These are phyloP conservation scores for Lactarius hengduanensis DNA, from an alignment of 768 basidiomycete species.

Conservation along the genomic window DNA sequence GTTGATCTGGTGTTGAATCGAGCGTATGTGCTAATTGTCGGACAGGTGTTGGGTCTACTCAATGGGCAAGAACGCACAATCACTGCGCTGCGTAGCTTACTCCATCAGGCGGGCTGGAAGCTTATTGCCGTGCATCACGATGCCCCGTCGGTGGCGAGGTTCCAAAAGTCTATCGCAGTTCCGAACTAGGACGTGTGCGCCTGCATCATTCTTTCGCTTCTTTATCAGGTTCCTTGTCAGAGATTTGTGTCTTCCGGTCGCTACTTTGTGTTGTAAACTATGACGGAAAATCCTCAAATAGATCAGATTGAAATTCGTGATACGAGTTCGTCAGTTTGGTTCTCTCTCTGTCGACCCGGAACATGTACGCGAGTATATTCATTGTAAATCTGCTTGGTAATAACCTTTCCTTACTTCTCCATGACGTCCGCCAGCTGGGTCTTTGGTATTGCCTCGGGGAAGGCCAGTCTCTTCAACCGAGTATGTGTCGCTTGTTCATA, in stretches of 20 bases:
- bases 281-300: not conserved
- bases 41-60: not conserved
- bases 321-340: not conserved
- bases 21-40: not conserved
- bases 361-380: not conserved
- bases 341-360: not conserved
- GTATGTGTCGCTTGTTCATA: conserved; percentile 35
- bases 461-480: conserved; percentile 29
- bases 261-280: not conserved
- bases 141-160: not conserved
- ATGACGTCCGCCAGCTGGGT: conserved; percentile 32
- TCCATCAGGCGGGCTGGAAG: not conserved
- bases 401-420: not conserved
- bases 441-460: conserved; percentile 31
- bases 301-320: not conserved
- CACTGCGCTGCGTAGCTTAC: not conserved
- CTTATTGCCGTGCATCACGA: not conserved
- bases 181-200: not conserved
- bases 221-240: not conserved
- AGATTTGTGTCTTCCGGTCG: not conserved
- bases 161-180: not conserved
- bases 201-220: not conserved
- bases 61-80: not conserved
- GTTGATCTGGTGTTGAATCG: not conserved
- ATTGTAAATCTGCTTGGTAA: not conserved